phyloP scores from a whole-genome alignment of 2,329 filamentous ascomycete genomes.

The Penicillium sp. region DNA sequence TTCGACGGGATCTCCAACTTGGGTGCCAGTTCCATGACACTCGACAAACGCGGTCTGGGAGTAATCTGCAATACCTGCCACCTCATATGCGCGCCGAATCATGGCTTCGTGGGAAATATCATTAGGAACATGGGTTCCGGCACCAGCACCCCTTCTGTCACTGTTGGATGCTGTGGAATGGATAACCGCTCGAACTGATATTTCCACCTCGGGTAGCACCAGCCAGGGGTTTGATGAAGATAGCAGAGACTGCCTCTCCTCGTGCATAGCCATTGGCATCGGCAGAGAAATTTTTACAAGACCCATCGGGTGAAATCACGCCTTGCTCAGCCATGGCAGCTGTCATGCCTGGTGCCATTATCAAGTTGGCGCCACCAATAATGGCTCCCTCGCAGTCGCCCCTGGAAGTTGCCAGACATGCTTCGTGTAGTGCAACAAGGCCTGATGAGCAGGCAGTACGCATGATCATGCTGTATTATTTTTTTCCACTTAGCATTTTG shows the following conservation, averaged over 20 bases:
- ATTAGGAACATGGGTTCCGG: background rate
- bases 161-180: background rate
- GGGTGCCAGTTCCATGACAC: constrained; percentile 30
- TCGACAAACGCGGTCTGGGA: constrained; percentile 21
- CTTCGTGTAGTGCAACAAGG: constrained; percentile 29
- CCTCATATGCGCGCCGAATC: constrained; percentile 1
- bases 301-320: constrained; percentile 32
- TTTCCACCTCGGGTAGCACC: background rate
- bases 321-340: constrained; percentile 31
- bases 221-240: constrained; percentile 26
- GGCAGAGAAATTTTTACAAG: constrained; percentile 26
- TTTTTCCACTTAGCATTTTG: background rate
- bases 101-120: background rate
- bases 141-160: background rate
- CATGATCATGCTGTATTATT: constrained; percentile 17
- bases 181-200: background rate
- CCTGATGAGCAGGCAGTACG: constrained; percentile 40
- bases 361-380: constrained; percentile 35
- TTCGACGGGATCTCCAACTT: constrained; percentile 30
- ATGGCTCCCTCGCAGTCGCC: constrained; percentile 24
- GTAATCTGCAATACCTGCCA: constrained; percentile 4
- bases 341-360: constrained; percentile 28
- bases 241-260: constrained; percentile 30
- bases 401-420: constrained; percentile 22
- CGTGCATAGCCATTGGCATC: constrained; percentile 31